Percentiles rank a stretch among this genome's conserved stretches.
These are phyloP conservation scores for Fonsecaea pedrosoi DNA, from an alignment of 2,329 filamentous ascomycete genomes.

Conservation along the genomic window DNA sequence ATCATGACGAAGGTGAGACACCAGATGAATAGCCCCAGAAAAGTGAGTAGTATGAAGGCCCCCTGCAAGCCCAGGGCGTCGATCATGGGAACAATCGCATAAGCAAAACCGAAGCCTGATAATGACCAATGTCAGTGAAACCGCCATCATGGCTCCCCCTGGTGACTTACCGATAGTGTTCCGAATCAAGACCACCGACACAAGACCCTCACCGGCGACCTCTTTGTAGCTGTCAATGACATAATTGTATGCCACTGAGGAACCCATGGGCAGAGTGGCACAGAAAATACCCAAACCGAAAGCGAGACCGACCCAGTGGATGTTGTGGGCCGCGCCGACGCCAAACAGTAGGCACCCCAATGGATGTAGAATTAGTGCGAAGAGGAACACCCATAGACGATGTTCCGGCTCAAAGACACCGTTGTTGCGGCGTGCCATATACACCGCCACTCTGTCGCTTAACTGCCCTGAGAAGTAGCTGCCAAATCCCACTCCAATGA, in stretches of 20 bases:
- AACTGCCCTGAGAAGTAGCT: conserved; percentile 35
- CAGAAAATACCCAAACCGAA: conserved; percentile 58
- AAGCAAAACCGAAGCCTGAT: no score
- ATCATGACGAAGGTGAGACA: no score
- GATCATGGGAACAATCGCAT: no score
- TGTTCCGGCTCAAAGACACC: conserved; percentile 41
- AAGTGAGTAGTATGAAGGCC: no score
- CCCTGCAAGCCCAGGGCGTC: no score
- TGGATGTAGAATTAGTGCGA: conserved; percentile 50
- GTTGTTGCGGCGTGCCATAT: conserved; percentile 32
- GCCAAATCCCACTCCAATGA: conserved; percentile 41
- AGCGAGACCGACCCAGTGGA: conserved; percentile 59
- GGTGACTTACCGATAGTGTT: conserved; percentile 47
- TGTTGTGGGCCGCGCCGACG: conserved; percentile 56
- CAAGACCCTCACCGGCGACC: conserved; percentile 57
- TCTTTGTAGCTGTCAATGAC: conserved; percentile 58
- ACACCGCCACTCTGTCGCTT: conserved; percentile 38
- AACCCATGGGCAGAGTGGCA: conserved; percentile 51
- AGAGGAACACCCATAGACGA: conserved; percentile 35
- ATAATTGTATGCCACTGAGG: conserved; percentile 54
- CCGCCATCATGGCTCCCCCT: no score
- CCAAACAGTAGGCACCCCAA: conserved; percentile 58
- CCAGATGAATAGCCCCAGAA: no score
- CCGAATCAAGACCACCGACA: conserved; percentile 57
- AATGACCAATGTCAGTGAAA: no score